A percentile compares a stretch with the other conserved stretches of the same genome.
Conservation (phyloP, 805 yeast species). For the Wickerhamiella australiensis region DNA sequence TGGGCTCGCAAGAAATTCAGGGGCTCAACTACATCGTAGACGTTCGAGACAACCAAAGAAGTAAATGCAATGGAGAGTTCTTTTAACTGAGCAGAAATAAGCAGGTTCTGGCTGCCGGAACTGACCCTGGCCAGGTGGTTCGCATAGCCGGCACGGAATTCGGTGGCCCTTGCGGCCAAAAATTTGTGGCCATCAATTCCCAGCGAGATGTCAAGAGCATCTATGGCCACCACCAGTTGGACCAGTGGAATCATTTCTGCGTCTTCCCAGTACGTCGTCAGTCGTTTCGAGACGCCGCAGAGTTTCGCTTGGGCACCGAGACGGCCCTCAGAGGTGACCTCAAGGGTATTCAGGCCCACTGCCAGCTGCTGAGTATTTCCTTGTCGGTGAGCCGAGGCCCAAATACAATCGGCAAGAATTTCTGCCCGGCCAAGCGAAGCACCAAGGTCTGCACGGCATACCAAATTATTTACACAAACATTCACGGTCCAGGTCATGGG, state of each 20-base stretch:
- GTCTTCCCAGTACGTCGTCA: conserved; percentile 62
- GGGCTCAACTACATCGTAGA: conserved; percentile 56
- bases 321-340: conserved; percentile 57
- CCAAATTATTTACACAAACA: conserved; percentile 40
- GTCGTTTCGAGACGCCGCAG: conserved; percentile 39
- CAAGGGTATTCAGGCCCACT: conserved; percentile 43
- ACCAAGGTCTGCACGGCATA: conserved; percentile 62
- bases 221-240: conserved; percentile 45
- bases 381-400: conserved; percentile 43
- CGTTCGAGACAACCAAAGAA: conserved; percentile 72
- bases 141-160: conserved; percentile 43
- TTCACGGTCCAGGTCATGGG: conserved; percentile 68
- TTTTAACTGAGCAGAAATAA: background rate
- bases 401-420: conserved; percentile 43
- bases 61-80: conserved; percentile 53
- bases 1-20: conserved; percentile 20
- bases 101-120: conserved; percentile 12
- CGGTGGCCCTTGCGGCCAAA: conserved; percentile 44
- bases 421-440: conserved; percentile 62
- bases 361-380: conserved; percentile 49
- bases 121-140: conserved; percentile 48
- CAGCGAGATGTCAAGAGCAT: conserved; percentile 43
- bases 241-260: conserved; percentile 53
- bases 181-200: conserved; percentile 82
- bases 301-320: conserved; percentile 57